Evolutionary conservation across 164 flowering plant species (phyloP).

Genomic region (Vitis amurensis): DNA sequence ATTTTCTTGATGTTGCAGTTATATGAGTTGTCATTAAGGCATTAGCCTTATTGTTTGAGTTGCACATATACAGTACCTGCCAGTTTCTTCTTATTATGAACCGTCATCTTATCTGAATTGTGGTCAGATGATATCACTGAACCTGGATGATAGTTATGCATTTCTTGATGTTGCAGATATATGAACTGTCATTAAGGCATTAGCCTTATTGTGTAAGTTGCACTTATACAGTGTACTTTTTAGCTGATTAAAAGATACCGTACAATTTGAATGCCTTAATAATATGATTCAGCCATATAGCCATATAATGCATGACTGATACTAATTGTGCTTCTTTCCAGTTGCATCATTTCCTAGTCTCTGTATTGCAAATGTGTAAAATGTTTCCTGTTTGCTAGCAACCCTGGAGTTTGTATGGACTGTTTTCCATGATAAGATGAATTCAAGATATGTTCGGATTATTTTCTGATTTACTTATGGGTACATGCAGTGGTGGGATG

Average conservation of each 20-base stretch:
- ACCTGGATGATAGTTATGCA: too few species aligned
- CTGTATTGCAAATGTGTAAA: neutral
- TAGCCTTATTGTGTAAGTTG: too few species aligned
- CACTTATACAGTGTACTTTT: too few species aligned
- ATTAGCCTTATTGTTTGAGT: too few species aligned
- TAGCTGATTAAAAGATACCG: neutral
- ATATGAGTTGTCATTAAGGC: too few species aligned
- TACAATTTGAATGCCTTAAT: neutral
- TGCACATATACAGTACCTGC: too few species aligned
- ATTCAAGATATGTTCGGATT: slow-evolving; percentile 14
- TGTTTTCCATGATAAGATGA: neutral
- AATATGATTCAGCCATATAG: neutral
- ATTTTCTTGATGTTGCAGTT: too few species aligned
- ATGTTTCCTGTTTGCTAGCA: neutral
- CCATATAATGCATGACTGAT: neutral
- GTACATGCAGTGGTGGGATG: slow-evolving; percentile 93
- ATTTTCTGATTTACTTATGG: slow-evolving; percentile 46
- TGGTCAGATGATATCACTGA: too few species aligned
- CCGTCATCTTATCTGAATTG: too few species aligned
- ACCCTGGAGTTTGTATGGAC: neutral
- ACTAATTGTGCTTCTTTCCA: neutral
- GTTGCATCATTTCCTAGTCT: neutral
- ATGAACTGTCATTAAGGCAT: too few species aligned
- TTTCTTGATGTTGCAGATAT: too few species aligned
- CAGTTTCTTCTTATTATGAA: too few species aligned